Base-by-base conservation (phyloP, 352 stramenopile genomes). In the Phytophthora aleatoria region DNA sequence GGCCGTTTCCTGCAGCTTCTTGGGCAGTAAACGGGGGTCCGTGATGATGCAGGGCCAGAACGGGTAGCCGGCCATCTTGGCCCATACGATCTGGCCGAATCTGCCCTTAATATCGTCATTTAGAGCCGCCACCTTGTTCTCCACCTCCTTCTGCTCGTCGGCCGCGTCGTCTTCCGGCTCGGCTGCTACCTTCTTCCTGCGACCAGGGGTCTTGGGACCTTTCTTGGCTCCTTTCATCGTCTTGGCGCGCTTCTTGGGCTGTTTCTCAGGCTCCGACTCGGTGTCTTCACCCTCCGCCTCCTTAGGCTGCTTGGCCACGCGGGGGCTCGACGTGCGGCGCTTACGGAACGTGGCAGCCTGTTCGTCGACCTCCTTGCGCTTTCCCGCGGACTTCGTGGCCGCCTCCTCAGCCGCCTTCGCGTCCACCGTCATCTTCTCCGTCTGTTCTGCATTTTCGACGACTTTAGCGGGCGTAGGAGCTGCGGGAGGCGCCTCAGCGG, bases 1-100 rank as follows among this genome's bases (percentile, higher is more conserved):
- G 2, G 73, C 79, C 5, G 49, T 59, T 8, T 71, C 61, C 42
- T 89, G 83, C 4, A 84, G 51, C n/a, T 81, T 78, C n/a, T 20
- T 1, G 2, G 76, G 69, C 49, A 93, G 45, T 27, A 78, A 61
- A 1, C 76, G 69, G 16, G 85, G 87, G 49, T 93, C 81, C 16
- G 75, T 82, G 54, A 95, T 89, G 43, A 94, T 67, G 27, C 73
- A 83, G 20, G 87, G 87, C 87, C 87, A 95, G 70, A 87, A 95
- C 38, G 87, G 87, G 51, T 86, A 95, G 3, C 87, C 78, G 7
- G 70, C 73, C 84, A 95, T 95, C 53, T 88, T 90, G n/a, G 76
- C 83, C 87, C 87, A 95, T 48, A 87, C 81, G 44, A 95, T 86
- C 53, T 81, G 61, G 47, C 87, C 87, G 66, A 89, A 95, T 51